These are phyloP conservation scores for Lunularia cruciata DNA, from an alignment of 225 moss, liverwort and hornwort genomes.

Conservation along the genomic window DNA sequence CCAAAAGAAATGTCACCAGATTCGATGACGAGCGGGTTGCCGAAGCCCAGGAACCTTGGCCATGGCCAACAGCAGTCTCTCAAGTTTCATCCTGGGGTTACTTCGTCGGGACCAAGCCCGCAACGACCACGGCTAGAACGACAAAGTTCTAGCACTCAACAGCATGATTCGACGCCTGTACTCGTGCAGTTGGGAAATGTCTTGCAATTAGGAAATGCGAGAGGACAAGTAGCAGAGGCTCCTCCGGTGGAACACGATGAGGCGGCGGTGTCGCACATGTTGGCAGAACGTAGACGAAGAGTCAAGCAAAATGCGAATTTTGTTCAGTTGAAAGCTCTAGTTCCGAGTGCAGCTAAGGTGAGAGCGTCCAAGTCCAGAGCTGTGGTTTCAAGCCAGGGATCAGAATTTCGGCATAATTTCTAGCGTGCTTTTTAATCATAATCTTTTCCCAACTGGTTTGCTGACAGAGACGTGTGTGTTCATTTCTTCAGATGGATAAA, in stretches of 20 bases:
- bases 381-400: neutral
- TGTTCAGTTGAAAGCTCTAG: conserved; percentile 34
- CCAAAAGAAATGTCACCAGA: conserved; percentile 42
- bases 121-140: conserved; percentile 19
- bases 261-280: conserved; percentile 44
- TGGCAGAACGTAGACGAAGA: conserved; percentile 46
- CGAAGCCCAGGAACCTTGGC: neutral
- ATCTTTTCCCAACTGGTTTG: neutral
- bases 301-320: conserved; percentile 49
- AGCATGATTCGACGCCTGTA: conserved; percentile 34
- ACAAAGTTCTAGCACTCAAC: conserved; percentile 20
- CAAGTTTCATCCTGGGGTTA: neutral
- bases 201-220: conserved; percentile 44
- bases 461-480: neutral
- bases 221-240: conserved; percentile 44
- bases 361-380: neutral
- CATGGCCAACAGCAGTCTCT: neutral
- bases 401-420: no score
- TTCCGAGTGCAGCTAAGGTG: conserved; percentile 46
- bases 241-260: conserved; percentile 43
- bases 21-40: conserved; percentile 1
- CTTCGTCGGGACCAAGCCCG: neutral
- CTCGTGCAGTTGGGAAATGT: conserved; percentile 48
- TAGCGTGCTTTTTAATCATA: no score
- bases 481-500: conserved; percentile 65